Conservation (phyloP, 2,329 filamentous ascomycete species). For the Tolypocladium guangdongense region DNA sequence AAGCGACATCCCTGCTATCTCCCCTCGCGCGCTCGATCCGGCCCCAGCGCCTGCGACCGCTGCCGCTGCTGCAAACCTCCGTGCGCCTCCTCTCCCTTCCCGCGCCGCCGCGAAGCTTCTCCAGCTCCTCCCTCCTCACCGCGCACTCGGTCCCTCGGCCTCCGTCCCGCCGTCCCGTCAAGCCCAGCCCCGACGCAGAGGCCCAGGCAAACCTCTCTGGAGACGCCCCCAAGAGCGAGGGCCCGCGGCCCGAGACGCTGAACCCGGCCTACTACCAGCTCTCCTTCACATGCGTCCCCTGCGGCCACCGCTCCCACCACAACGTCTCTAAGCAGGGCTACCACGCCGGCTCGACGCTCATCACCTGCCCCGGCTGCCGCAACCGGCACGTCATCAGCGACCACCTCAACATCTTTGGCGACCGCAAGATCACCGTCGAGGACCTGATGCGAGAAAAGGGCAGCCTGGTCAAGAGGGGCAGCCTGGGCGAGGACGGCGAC, state of each 20-base stretch:
- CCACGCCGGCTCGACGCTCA: slow-evolving; percentile 78
- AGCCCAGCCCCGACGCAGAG: slow-evolving; percentile 2
- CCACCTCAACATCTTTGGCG: slow-evolving; percentile 69
- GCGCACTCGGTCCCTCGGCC: slow-evolving; percentile 27
- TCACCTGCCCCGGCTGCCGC: slow-evolving; percentile 77
- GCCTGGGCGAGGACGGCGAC: slow-evolving; percentile 66
- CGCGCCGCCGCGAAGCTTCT: slow-evolving; percentile 1
- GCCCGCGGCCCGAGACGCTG: slow-evolving; percentile 14
- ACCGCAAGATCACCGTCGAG: slow-evolving; percentile 59
- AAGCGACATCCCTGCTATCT: slow-evolving; percentile 6
- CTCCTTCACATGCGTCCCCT: slow-evolving; percentile 87
- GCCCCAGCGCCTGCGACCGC: slow-evolving; percentile 5
- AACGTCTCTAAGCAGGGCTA: slow-evolving; percentile 89
- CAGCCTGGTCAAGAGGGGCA: slow-evolving; percentile 59
- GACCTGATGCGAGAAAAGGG: slow-evolving; percentile 70
- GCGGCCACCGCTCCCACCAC: slow-evolving; percentile 70
- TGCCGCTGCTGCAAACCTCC: slow-evolving; percentile 9
- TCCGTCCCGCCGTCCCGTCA: slow-evolving; percentile 8
- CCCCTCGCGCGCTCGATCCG: slow-evolving; percentile 5
- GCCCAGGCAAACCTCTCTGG: slow-evolving; percentile 2
- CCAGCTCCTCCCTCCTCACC: slow-evolving; percentile 12
- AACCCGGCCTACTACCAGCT: slow-evolving; percentile 68
- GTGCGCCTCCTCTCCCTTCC: slow-evolving; percentile 4
- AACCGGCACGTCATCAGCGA: slow-evolving; percentile 89
- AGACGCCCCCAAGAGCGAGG: slow-evolving; percentile 15